Conservation (phyloP, 768 basidiomycete species). For the Phlegmacium glaucopus region DNA sequence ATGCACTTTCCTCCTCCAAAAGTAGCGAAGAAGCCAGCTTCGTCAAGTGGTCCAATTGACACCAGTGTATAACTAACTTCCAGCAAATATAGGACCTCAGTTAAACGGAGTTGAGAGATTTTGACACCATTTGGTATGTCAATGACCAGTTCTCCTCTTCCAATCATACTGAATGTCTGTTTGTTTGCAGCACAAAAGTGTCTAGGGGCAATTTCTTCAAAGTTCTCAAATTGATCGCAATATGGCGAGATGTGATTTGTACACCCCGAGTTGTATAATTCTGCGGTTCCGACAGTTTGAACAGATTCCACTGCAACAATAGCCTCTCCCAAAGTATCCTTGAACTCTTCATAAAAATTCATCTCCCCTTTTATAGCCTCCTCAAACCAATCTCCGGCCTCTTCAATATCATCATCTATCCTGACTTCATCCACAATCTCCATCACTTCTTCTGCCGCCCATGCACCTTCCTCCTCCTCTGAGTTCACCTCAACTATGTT, state of each 20-base stretch:
- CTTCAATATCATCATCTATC: no score
- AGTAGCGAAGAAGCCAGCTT: no score
- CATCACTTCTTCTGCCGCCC: no score
- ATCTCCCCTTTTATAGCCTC: no score
- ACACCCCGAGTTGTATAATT: constrained; percentile 25
- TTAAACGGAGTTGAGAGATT: constrained; percentile 22
- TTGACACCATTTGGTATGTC: constrained; percentile 31
- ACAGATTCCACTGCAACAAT: not conserved
- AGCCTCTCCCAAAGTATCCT: no score
- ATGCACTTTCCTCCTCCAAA: constrained; percentile 26
- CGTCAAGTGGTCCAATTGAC: constrained; percentile 33
- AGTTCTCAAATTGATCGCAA: constrained; percentile 20
- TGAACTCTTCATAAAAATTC: no score
- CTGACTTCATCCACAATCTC: no score
- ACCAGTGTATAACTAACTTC: constrained; percentile 34
- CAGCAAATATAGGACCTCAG: constrained; percentile 33
- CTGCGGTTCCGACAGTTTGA: no score
- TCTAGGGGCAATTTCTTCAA: constrained; percentile 18
- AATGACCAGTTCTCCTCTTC: constrained; percentile 26
- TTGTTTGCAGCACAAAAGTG: constrained; percentile 30
- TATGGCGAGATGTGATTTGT: constrained; percentile 28
- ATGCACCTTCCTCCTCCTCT: no score
- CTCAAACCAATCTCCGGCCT: no score
- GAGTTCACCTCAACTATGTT: no score
- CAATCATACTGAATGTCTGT: constrained; percentile 25